These are phyloP conservation scores for Venturia asperata DNA, from an alignment of 2,329 filamentous ascomycete species.

Conservation along the genomic window DNA sequence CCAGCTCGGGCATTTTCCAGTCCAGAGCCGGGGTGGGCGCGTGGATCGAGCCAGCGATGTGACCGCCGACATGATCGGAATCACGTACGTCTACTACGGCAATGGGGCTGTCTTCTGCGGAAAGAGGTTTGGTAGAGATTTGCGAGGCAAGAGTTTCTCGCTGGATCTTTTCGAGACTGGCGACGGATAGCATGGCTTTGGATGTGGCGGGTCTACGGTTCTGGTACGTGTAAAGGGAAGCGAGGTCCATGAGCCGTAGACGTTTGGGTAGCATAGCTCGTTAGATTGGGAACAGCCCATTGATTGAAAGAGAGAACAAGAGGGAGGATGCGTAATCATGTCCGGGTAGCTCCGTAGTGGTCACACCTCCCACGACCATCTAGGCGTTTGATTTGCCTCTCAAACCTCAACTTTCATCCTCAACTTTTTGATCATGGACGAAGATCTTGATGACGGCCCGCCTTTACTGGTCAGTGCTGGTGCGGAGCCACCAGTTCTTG, in stretches of 20 bases:
- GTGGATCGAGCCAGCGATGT: constrained; percentile 72
- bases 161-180: constrained; percentile 58
- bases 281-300: not conserved
- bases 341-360: constrained; percentile 2
- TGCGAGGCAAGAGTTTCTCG: constrained; percentile 61
- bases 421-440: constrained; percentile 29
- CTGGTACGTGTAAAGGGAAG: constrained; percentile 6
- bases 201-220: not conserved
- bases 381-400: not conserved
- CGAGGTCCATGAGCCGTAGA: not conserved
- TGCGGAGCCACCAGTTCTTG: constrained; percentile 24
- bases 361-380: not conserved
- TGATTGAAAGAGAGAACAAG: not conserved
- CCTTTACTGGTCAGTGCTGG: constrained; percentile 58
- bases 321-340: not conserved
- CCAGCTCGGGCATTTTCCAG: constrained; percentile 70
- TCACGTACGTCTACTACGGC: constrained; percentile 88
- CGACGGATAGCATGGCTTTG: constrained; percentile 43
- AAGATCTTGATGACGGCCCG: constrained; percentile 52
- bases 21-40: constrained; percentile 68
- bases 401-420: constrained; percentile 4
- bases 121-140: constrained; percentile 37
- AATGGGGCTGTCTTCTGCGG: constrained; percentile 33
- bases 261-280: not conserved
- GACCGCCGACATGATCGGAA: constrained; percentile 81